These are phyloP conservation scores for Rhodotorula sp. DNA, from an alignment of 1,284 basidiomycete genomes.

Conservation along the genomic window DNA sequence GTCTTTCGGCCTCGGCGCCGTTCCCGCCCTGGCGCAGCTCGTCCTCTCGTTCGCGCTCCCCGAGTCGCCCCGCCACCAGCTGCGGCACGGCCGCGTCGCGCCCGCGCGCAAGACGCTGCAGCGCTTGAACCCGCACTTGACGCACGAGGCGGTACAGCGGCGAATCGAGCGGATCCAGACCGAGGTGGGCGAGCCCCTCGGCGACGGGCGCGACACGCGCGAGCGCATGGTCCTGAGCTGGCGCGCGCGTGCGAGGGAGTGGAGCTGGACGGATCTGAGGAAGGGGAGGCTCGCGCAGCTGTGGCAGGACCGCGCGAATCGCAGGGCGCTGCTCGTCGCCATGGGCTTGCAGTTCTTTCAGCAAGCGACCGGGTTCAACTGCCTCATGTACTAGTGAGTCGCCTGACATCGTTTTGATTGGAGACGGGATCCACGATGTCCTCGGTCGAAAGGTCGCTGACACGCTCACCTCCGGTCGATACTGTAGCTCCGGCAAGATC, in stretches of 20 bases:
- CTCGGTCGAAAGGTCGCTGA: background rate
- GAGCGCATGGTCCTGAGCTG: conserved; percentile 23
- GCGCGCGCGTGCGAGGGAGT: conserved; percentile 49
- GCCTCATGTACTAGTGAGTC: conserved; percentile 57
- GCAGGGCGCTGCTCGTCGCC: conserved; percentile 62
- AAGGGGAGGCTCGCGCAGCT: conserved; percentile 3
- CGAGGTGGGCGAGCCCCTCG: conserved; percentile 47
- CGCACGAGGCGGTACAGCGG: conserved; percentile 47
- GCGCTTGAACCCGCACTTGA: conserved; percentile 59
- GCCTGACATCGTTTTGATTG: too few relatives aligned
- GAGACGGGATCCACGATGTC: background rate
- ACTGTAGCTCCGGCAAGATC: conserved; percentile 59
- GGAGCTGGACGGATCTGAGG: conserved; percentile 47
- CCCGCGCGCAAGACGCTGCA: conserved; percentile 60
- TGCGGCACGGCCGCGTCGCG: conserved; percentile 59
- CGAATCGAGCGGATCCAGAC: conserved; percentile 63
- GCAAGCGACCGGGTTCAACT: conserved; percentile 58
- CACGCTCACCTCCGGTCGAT: background rate
- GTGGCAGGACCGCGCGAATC: conserved; percentile 33
- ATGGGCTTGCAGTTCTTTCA: conserved; percentile 78
- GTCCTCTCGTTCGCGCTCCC: conserved; percentile 66
- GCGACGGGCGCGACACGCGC: conserved; percentile 54
- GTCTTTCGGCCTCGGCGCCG: conserved; percentile 52
- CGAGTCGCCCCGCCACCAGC: conserved; percentile 71
- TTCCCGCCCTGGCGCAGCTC: conserved; percentile 57